These are phyloP conservation scores for Cryptococcus sp. DNA, from an alignment of 1,284 basidiomycete genomes.

Conservation along the genomic window DNA sequence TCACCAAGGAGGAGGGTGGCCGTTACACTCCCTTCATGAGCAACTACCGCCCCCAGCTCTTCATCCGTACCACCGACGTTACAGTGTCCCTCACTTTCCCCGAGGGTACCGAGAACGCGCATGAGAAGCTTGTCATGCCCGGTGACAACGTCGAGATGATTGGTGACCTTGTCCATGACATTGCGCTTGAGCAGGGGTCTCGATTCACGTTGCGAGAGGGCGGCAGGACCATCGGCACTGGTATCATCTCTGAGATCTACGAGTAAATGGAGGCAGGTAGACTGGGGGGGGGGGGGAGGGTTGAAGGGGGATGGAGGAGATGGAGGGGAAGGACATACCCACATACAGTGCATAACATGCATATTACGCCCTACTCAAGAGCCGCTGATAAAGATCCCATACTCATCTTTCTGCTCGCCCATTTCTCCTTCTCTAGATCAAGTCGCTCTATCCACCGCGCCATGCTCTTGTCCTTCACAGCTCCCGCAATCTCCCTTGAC, in stretches of 20 bases:
- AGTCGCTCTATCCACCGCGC: conserved; percentile 30
- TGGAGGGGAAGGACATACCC: conserved; percentile 3
- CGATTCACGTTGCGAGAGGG: conserved; percentile 98
- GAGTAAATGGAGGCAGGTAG: conserved; percentile 33
- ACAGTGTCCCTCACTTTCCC: conserved; percentile 85
- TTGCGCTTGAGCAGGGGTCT: conserved; percentile 87
- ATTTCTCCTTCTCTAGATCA: conserved; percentile 24
- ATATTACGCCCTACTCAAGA: conserved; percentile 20
- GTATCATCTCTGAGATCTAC: conserved; percentile 80
- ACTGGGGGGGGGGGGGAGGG: too few species aligned
- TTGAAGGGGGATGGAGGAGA: not conserved
- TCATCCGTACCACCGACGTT: conserved; percentile 93
- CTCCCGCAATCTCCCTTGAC: conserved; percentile 15
- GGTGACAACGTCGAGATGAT: conserved; percentile 97
- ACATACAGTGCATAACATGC: not conserved
- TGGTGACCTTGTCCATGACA: conserved; percentile 78
- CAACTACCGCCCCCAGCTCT: conserved; percentile 95
- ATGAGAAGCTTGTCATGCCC: conserved; percentile 91
- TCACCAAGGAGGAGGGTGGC: conserved; percentile 98
- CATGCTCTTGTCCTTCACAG: conserved; percentile 14
- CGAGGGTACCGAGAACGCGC: conserved; percentile 61
- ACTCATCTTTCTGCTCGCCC: conserved; percentile 26
- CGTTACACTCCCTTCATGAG: conserved; percentile 96
- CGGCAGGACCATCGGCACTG: conserved; percentile 89
- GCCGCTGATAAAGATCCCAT: conserved; percentile 12